Evolutionary conservation across 2,329 filamentous ascomycete genomes (phyloP).

Genomic region (Ophiosphaerella herpotricha): DNA sequence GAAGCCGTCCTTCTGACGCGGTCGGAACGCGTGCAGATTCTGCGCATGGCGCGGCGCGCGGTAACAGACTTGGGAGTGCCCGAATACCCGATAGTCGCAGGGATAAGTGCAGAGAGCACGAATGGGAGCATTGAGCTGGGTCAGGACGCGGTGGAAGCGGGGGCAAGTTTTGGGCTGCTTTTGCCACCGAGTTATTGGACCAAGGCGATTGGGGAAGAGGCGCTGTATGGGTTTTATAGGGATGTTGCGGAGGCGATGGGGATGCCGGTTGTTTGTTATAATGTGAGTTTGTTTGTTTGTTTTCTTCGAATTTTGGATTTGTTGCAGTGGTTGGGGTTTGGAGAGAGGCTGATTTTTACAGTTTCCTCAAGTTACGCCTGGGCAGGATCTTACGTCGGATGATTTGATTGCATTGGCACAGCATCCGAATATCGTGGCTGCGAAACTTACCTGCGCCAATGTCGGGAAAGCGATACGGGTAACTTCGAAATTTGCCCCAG

Average conservation of each 20-base stretch:
- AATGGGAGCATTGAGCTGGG: conserved; percentile 43
- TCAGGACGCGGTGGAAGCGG: conserved; percentile 31
- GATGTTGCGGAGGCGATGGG: conserved; percentile 35
- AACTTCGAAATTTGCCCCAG: conserved; percentile 56
- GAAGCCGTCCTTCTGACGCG: conserved; percentile 43
- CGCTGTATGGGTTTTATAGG: conserved; percentile 28
- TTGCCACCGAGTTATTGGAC: conserved; percentile 43
- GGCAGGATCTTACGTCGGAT: conserved; percentile 69
- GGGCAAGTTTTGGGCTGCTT: conserved; percentile 41
- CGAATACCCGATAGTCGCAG: conserved; percentile 52
- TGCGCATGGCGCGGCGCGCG: conserved; percentile 44
- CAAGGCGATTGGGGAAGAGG: conserved; percentile 34
- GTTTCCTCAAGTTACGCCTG: conserved; percentile 70
- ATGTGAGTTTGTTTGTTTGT: conserved; percentile 24
- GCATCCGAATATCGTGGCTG: conserved; percentile 63
- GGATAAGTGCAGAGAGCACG: conserved; percentile 40
- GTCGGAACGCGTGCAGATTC: conserved; percentile 47
- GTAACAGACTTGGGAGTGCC: conserved; percentile 40
- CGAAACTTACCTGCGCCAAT: conserved; percentile 68
- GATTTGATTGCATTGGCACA: conserved; percentile 61
- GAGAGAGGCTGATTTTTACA: background rate
- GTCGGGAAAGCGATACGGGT: conserved; percentile 65
- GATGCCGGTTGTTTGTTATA: conserved; percentile 51
- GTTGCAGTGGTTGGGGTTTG: too few species aligned
- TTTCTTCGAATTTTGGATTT: background rate